Evolutionary conservation across 768 basidiomycete genomes (phyloP).

Genomic region (Trametes meyenii): DNA sequence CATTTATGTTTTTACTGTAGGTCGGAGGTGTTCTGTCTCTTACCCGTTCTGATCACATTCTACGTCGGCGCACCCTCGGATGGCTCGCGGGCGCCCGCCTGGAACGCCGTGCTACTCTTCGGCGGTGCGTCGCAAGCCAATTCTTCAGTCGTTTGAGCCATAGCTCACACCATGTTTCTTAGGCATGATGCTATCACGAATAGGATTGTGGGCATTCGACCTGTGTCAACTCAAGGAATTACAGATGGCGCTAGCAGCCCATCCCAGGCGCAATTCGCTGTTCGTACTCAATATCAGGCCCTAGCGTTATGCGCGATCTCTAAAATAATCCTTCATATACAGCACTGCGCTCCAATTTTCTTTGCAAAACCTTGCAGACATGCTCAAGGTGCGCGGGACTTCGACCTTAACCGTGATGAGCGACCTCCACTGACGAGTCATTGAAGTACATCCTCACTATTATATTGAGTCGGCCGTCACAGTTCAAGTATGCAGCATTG

Average conservation of each 20-base stretch:
- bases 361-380: slow-evolving; percentile 37
- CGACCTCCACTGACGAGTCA: background rate
- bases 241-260: slow-evolving; percentile 45
- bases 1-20: slow-evolving; percentile 16
- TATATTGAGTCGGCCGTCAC: slow-evolving; percentile 36
- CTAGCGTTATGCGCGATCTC: slow-evolving; percentile 19
- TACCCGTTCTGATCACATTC: slow-evolving; percentile 48
- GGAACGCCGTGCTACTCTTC: slow-evolving; percentile 47
- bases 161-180: background rate
- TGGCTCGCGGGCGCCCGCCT: slow-evolving; percentile 26
- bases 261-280: slow-evolving; percentile 49
- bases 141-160: background rate
- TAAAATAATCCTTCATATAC: background rate
- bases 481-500: slow-evolving; percentile 40
- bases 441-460: slow-evolving; percentile 39
- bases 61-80: slow-evolving; percentile 34
- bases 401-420: background rate
- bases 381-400: slow-evolving; percentile 26
- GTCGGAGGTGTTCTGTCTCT: slow-evolving; percentile 45
- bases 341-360: slow-evolving; percentile 40
- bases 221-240: slow-evolving; percentile 52
- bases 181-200: slow-evolving; percentile 50
- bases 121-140: slow-evolving; percentile 43
- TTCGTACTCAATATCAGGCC: slow-evolving; percentile 34
- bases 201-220: slow-evolving; percentile 58